A percentile compares a stretch with the other conserved stretches of the same genome.
These are phyloP conservation scores for Ceratocystis cubensis DNA, from an alignment of 2,329 filamentous ascomycete species.

Conservation along the genomic window DNA sequence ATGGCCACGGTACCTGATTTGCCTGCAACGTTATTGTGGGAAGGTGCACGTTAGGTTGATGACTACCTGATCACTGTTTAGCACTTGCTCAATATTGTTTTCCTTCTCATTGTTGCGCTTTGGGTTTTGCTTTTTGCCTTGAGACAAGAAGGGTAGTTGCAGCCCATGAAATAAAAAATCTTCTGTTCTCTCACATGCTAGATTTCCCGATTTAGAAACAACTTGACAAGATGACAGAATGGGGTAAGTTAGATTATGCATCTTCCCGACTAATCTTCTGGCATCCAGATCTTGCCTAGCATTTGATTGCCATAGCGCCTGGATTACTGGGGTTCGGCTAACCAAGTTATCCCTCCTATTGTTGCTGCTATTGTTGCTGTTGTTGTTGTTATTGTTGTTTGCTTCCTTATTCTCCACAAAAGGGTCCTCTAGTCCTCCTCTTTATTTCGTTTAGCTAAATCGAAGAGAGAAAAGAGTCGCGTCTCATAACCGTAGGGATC, in stretches of 20 bases:
- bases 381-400: no score
- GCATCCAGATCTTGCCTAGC: no score
- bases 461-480: not conserved
- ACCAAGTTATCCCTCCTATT: no score
- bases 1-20: not conserved
- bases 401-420: no score
- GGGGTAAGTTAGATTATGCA: not conserved
- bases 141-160: not conserved
- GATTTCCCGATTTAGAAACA: not conserved
- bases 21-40: slow-evolving; percentile 4
- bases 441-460: not conserved
- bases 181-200: not conserved
- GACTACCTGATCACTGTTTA: no score
- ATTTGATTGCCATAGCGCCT: no score
- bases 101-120: not conserved
- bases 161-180: not conserved
- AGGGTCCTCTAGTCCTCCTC: not conserved
- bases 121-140: not conserved
- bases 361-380: no score
- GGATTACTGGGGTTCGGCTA: no score
- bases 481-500: not conserved
- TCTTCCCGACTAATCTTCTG: not conserved
- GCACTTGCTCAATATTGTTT: not conserved
- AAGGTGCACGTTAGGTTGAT: not conserved
- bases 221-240: not conserved